phyloP scores from a whole-genome alignment of 805 yeast species.

The Wickerhamiella vanderwaltii region DNA sequence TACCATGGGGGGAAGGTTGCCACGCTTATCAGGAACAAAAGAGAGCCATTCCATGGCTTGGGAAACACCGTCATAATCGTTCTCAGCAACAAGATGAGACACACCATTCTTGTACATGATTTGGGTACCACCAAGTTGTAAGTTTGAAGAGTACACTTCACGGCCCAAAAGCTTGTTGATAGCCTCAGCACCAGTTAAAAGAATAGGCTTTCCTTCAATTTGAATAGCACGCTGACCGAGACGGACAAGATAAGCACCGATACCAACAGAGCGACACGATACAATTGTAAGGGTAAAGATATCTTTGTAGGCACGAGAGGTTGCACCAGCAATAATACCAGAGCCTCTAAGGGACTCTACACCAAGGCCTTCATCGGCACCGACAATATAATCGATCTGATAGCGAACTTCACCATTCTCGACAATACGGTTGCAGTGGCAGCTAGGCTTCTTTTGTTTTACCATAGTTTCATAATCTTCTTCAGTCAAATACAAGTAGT shows the following conservation, averaged over 20 bases:
- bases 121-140: conserved; percentile 98
- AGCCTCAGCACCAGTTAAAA: conserved; percentile 98
- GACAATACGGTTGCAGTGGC: conserved; percentile 64
- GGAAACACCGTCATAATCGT: conserved; percentile 92
- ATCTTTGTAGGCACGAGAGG: conserved; percentile 94
- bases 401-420: conserved; percentile 77
- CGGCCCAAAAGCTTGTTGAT: conserved; percentile 92
- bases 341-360: conserved; percentile 98
- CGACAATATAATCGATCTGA: conserved; percentile 73
- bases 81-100: conserved; percentile 91
- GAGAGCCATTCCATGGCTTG: conserved; percentile 93
- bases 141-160: conserved; percentile 91
- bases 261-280: conserved; percentile 99
- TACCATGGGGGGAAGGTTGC: conserved; percentile 79
- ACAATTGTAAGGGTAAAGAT: conserved; percentile 96
- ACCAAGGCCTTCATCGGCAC: conserved; percentile 94
- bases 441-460: conserved; percentile 33
- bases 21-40: conserved; percentile 82
- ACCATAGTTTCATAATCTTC: conserved; percentile 46
- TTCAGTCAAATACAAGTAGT: conserved; percentile 68
- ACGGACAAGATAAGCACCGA: conserved; percentile 97
- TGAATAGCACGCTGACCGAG: conserved; percentile 98
- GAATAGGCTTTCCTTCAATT: conserved; percentile 97
- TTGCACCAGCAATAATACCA: conserved; percentile 97
- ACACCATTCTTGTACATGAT: conserved; percentile 98